Evolutionary conservation across 2,329 filamentous ascomycete species (phyloP), one percentile per base, ranked within the genome.

Genomic region (Trichoderma aggressivum): DNA sequence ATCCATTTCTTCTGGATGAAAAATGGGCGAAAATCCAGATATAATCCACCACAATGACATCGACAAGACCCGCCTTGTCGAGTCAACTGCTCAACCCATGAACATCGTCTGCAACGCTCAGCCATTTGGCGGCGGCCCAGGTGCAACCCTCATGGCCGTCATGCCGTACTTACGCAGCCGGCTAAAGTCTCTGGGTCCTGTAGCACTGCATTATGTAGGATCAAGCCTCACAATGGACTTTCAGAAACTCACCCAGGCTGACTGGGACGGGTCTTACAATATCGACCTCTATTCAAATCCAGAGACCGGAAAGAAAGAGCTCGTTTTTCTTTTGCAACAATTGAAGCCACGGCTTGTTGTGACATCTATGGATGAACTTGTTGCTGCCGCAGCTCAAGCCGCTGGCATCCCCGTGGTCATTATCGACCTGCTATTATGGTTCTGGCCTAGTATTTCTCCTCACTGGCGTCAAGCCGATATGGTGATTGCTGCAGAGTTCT

Each of bases 361-460:
- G 11, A 70, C 67, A 7, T 59, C 24, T 5, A 70, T 61, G 39
- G 67, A 70, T 53, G 67, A 70, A 16, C n/a, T 39, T 28, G 47
- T 70, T 43, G 67, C 67, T 43, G 67, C 56, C 5, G 47, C 43
- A 2, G 67, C 67, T 18, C 58, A 62, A 34, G 1, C 10, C 2
- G 56, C 67, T 5, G 58, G 47, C 18, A 55, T 61, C 10, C 56
- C 58, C 5, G 58, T 70, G 4, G 36, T 70, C 34, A 59, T 70
- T 12, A 70, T 70, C 14, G 69, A 70, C 16, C 28, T 65, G 24
- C 5, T 70, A 24, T 28, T 70, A 12, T 70, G 69, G 69, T 70
- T 53, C 24, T 70, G 69, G 69, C 60, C 60, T n/a, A 56, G 36
- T 4, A 47, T 66, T 30, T 55, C 47, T 16, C 8, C 14, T 3